Conservation (phyloP, 2,329 filamentous ascomycete genomes). For the Ilyonectria destructans region DNA sequence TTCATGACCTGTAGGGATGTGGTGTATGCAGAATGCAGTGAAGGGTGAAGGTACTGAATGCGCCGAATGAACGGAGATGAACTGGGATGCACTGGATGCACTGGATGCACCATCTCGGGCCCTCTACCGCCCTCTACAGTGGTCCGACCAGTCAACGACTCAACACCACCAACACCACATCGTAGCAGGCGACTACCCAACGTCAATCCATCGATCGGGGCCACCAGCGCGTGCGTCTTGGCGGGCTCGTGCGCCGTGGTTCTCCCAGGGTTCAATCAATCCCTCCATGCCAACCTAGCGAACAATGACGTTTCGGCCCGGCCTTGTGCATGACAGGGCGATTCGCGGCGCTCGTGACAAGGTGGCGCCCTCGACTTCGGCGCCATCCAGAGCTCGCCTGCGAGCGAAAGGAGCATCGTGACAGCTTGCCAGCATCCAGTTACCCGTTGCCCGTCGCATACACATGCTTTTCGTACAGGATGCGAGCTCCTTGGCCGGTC, state of each 20-base stretch:
- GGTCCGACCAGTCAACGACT: not conserved
- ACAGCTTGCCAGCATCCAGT: too few relatives aligned
- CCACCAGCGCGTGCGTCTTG: not conserved
- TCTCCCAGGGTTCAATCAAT: not conserved
- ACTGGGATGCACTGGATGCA: not conserved
- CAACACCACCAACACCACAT: too few relatives aligned
- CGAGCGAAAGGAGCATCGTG: too few relatives aligned
- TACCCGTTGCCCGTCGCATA: too few relatives aligned
- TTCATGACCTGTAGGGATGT: not conserved
- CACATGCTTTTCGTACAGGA: too few relatives aligned
- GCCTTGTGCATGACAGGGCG: conserved; percentile 46
- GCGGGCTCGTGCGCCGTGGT: not conserved
- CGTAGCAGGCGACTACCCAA: not conserved
- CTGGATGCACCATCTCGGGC: conserved; percentile 2
- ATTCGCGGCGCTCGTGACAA: conserved; percentile 44
- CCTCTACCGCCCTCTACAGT: not conserved
- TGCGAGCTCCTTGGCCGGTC: too few relatives aligned
- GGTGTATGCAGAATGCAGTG: not conserved
- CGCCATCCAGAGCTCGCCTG: not conserved
- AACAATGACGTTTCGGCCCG: conserved; percentile 48
- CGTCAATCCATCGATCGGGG: not conserved
- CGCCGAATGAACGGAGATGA: not conserved
- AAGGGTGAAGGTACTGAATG: not conserved
- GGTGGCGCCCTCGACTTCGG: conserved; percentile 25
- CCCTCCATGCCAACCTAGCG: not conserved